phyloP scores from a whole-genome alignment of 1,139 yeast genomes.

The Scheffersomyces stambukii region DNA sequence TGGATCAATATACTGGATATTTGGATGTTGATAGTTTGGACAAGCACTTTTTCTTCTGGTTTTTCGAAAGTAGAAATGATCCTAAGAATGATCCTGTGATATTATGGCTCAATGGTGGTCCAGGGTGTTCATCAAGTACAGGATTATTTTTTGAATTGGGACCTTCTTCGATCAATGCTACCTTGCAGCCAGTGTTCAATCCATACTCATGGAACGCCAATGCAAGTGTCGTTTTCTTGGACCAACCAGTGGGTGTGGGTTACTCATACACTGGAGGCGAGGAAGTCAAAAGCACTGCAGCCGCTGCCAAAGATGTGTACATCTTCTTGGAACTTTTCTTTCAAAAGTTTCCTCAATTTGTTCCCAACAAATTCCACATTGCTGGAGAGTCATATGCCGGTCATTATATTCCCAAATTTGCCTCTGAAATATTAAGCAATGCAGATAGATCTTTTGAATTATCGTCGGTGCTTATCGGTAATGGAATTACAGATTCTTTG shows the following conservation, averaged over 20 bases:
- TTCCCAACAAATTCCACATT: constrained; percentile 63
- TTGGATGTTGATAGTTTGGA: constrained; percentile 52
- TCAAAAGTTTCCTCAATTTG: constrained; percentile 65
- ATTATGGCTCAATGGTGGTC: constrained; percentile 89
- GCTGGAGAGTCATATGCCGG: constrained; percentile 91
- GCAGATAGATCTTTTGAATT: constrained; percentile 66
- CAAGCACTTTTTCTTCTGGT: constrained; percentile 84
- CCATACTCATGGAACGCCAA: constrained; percentile 85
- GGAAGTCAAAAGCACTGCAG: constrained; percentile 54
- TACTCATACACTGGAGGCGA: constrained; percentile 64
- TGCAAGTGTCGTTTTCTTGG: constrained; percentile 87
- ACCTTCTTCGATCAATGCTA: constrained; percentile 66
- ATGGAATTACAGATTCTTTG: constrained; percentile 76
- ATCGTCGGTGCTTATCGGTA: constrained; percentile 72
- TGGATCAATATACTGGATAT: constrained; percentile 63
- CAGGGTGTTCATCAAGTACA: constrained; percentile 86
- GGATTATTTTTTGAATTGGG: constrained; percentile 93
- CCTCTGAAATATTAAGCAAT: constrained; percentile 63
- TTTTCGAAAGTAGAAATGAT: constrained; percentile 86
- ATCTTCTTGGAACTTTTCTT: constrained; percentile 74
- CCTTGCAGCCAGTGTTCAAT: constrained; percentile 68
- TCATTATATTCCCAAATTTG: constrained; percentile 79
- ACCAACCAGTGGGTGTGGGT: constrained; percentile 93
- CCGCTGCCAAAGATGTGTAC: constrained; percentile 78
- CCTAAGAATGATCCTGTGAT: constrained; percentile 81